Percentiles rank a stretch among this genome's conserved stretches.
These are phyloP conservation scores for Trichoderma sp. DNA, from an alignment of 2,329 filamentous ascomycete species.

Conservation along the genomic window DNA sequence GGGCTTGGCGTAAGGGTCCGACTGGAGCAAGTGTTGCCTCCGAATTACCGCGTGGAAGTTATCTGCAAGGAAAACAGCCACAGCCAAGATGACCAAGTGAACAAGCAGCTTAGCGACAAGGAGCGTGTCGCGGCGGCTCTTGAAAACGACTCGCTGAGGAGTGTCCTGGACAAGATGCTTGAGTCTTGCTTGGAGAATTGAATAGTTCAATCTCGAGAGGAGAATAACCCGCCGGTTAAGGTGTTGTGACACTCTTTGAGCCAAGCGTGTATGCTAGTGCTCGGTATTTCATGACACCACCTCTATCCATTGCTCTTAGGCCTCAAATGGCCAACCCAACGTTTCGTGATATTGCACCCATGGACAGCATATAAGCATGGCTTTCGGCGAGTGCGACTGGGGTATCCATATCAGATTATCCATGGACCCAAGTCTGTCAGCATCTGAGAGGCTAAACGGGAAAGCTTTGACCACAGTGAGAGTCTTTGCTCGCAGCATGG, in stretches of 20 bases:
- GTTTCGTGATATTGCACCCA: background rate
- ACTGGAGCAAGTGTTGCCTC: slow-evolving; percentile 84
- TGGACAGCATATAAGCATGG: background rate
- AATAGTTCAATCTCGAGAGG: background rate
- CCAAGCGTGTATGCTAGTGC: background rate
- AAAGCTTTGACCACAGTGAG: background rate
- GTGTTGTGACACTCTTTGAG: background rate
- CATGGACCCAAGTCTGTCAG: background rate
- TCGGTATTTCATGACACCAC: background rate
- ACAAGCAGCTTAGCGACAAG: slow-evolving; percentile 95
- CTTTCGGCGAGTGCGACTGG: background rate
- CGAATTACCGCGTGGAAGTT: slow-evolving; percentile 88
- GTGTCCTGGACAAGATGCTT: slow-evolving; percentile 90
- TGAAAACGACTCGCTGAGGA: slow-evolving; percentile 87
- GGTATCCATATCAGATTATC: background rate
- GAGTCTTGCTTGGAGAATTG: slow-evolving; percentile 46
- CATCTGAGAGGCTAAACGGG: background rate
- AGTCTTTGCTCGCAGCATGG: background rate
- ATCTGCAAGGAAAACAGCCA: slow-evolving; percentile 96
- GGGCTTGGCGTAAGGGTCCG: slow-evolving; percentile 89
- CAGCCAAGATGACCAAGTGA: slow-evolving; percentile 89
- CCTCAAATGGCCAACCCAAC: background rate
- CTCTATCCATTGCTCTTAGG: background rate
- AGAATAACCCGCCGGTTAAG: background rate
- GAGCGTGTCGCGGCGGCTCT: slow-evolving; percentile 91